Evolutionary conservation across 2,329 filamentous ascomycete genomes (phyloP).

Genomic region (Westerdykella sp.): DNA sequence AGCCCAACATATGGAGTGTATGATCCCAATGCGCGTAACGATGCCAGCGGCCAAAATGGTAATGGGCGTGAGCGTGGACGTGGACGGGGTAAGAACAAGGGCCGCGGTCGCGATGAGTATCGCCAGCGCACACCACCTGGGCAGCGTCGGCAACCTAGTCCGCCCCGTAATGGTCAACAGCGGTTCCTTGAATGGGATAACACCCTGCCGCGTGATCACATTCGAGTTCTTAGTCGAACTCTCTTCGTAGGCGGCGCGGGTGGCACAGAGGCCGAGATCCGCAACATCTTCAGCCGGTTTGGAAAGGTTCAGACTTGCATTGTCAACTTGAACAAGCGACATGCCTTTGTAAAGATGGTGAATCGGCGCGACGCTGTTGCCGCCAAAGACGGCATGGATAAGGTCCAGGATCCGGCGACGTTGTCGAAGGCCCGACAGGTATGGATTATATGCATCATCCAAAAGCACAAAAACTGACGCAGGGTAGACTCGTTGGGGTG

Average conservation of each 20-base stretch:
- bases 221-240: constrained; percentile 83
- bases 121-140: constrained; percentile 79
- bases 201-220: constrained; percentile 65
- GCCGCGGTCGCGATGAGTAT: constrained; percentile 56
- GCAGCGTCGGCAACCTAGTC: constrained; percentile 57
- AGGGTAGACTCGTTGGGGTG: constrained; percentile 83
- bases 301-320: constrained; percentile 95
- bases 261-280: constrained; percentile 70
- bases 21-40: constrained; percentile 53
- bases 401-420: constrained; percentile 63
- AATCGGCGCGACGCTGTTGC: constrained; percentile 75
- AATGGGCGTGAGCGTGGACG: constrained; percentile 50
- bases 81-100: constrained; percentile 44
- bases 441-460: constrained; percentile 8
- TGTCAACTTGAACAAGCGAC: constrained; percentile 94
- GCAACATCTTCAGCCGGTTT: constrained; percentile 71
- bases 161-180: constrained; percentile 30
- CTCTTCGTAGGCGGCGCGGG: constrained; percentile 89
- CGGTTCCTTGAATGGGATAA: constrained; percentile 73
- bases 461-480: constrained; percentile 12
- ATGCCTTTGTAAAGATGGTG: constrained; percentile 98
- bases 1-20: constrained; percentile 70
- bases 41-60: constrained; percentile 53
- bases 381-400: constrained; percentile 85
- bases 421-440: constrained; percentile 54